Evolutionary conservation across 108 stramenopile species (phyloP), one percentile per base, ranked within the genome.

Genomic region (Skeletonema potamos): DNA sequence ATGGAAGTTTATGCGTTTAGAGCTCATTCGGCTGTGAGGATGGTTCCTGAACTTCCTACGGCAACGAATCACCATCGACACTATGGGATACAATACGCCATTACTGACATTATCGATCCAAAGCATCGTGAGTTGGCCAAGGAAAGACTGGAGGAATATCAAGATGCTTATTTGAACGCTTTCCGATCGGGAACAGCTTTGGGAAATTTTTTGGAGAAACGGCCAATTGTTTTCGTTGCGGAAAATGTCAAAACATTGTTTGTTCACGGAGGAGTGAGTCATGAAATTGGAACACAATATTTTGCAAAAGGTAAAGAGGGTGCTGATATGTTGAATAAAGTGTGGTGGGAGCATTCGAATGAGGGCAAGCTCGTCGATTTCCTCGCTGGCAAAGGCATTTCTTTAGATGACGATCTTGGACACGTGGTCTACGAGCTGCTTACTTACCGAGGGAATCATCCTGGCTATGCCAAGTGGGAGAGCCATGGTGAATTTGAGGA

Each of bases 391-490:
- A 73, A 54, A n/a, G 54, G 70, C 0, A 43, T 22, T 7, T 37
- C 27, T 6, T 56, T 32, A 1, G 64, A 62, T 54, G 67, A 76
- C 32, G 56, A 30, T 2, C 17, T 68, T 32, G 82, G 82, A 20
- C 4, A 80, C 0, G 65, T 80, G 6, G 82, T 83, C 36, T 83
- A 83, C 54, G 78, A 82, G 43, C 67, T 88, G 27, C 51, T 88
- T 36, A 84, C 83, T 6, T 85, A 84, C 68, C 71, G 87, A 26
- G 87, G 87, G 11, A 88, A 88, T 48, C 87, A 88, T 72, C 76
- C 83, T 13, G 79, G 82, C 6, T 83, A 81, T 30, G 51, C 41
- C 15, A 73, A 70, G 4, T 80, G 79, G 79, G 79, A 69, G 37
- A 73, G 62, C 32, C 68, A 73, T 36, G 79, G 67, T 0, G 61